Base-by-base conservation (phyloP, 805 yeast species). In the Cyberlindnera euphorbiae region DNA sequence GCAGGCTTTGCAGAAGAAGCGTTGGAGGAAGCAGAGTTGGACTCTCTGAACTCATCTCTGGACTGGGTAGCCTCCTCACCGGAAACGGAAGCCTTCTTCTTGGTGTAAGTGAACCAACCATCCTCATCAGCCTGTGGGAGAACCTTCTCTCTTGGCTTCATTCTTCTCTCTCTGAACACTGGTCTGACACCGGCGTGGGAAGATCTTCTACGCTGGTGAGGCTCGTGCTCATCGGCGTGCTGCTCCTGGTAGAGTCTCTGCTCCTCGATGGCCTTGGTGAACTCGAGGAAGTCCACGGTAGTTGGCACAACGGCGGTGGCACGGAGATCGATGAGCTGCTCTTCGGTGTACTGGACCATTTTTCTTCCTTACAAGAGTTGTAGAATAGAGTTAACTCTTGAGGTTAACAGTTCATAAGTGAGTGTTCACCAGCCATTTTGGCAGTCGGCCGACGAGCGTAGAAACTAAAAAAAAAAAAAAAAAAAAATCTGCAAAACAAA, bases 41-140 rank as follows among this genome's bases (percentile, higher is more conserved):
- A 55, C 40, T 76, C 79, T 55, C 70, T 72, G 35, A 67, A 53
- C 39, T 66, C 54, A 43, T 71, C 74, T 52, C 63, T 55, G 34
- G 62, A 59, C 42, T 68, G 68, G 41, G 73, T 79, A 33, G 58
- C 70, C 14, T 67, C 75, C 39, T 70, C 75, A 48, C 76, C 77
- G 40, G 73, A 68, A 11, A 71, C 63, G 33, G 45, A 38, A 16
- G 34, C 30, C 38, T 52, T 59, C 44, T 59, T 58, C 21, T 49
- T 47, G 49, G 64, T 70, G 45, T 73, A 62, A 16, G 90, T 80
- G 39, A 82, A 82, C 90, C 93, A 84, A 30, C 94, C 94, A 44
- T 84, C 90, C 39, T 79, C 82, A 55, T 83, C 94, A 24, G 80
- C 73, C 41, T 65, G 69, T 31, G 67, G 64, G 17, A 44, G 46